Base-by-base conservation (phyloP, 371 early-diverging fungal species). In the Rhizopus delemar region DNA sequence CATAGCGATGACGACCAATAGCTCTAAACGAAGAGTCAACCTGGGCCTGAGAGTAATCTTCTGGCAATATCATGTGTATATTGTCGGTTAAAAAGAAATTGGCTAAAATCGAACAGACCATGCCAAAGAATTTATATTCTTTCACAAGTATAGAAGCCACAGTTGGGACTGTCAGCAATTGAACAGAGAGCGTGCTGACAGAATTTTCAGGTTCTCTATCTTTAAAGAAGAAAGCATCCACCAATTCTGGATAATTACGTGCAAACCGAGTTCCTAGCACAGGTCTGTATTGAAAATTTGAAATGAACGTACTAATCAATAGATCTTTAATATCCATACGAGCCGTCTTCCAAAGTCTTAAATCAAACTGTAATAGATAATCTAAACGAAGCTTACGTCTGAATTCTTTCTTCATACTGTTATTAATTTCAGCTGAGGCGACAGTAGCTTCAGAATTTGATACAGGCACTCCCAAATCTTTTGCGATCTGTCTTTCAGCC, bases 91-190 rank as follows among this genome's bases (percentile, higher is more conserved):
- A 77, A 68, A 93, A 91, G 53, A 90, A 87, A 55, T 82, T 82
- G 57, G 83, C 69, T 16, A 92, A 71, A 54, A 89, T 86, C 31
- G 78, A 75, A 61, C 86, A 83, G 39, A 90, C 84, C 51, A 84
- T 84, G 46, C 81, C 82, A 69, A 92, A 74, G 59, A 94, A 88
- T 39, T 83, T 81, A 66, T 92, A 92, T 28, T 92, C 83, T 50
- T 84, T 80, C 11, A 91, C 89, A 35, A 98, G 75, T 65, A 90
- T 74, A 2, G 86, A 81, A 3, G 96, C 91, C n/a, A 97, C 86
- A 3, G 92, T 93, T 0, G 96, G 96, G 0, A 93, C 93, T 2
- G 98, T 96, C 68, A 96, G 90, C 9, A 97, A 71, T 71, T 98
- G 98, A 22, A 97, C 95, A 0, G 95, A 91, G 35, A 96, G 83